A percentile compares a stretch with the other conserved stretches of the same genome.
These are phyloP conservation scores for Hansenula anomala DNA, from an alignment of 1,139 yeast genomes.

Conservation along the genomic window DNA sequence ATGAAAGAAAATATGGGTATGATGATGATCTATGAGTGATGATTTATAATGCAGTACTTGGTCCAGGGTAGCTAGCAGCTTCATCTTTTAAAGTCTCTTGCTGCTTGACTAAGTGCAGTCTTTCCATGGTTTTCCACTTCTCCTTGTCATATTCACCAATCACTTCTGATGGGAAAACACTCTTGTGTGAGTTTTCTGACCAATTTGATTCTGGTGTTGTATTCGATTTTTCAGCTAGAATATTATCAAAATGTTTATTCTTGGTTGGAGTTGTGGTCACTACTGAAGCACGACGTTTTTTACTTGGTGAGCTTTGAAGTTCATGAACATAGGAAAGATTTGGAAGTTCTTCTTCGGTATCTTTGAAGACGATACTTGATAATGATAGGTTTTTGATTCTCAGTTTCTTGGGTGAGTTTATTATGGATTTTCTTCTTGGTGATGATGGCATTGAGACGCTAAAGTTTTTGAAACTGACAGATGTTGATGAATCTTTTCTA, in stretches of 20 bases:
- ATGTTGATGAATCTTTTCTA: slow-evolving; percentile 17
- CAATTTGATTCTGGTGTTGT: slow-evolving; percentile 30
- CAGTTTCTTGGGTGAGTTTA: slow-evolving; percentile 15
- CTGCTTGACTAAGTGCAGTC: slow-evolving; percentile 15
- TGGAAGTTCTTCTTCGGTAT: slow-evolving; percentile 12
- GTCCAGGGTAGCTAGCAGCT: no score
- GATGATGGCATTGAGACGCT: slow-evolving; percentile 16
- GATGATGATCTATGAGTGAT: no score
- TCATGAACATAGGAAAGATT: slow-evolving; percentile 30
- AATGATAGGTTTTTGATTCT: slow-evolving; percentile 17
- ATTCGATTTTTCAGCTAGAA: background rate
- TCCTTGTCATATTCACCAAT: slow-evolving; percentile 63
- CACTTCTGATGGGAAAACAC: slow-evolving; percentile 53
- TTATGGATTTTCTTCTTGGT: slow-evolving; percentile 11
- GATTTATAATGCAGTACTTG: no score
- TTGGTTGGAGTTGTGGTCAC: slow-evolving; percentile 2
- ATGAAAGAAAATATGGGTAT: background rate
- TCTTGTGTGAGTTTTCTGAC: slow-evolving; percentile 37
- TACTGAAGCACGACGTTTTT: slow-evolving; percentile 2
- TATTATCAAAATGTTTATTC: background rate
- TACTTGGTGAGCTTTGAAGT: slow-evolving; percentile 22
- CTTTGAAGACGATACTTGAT: slow-evolving; percentile 21
- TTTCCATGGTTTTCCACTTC: slow-evolving; percentile 54
- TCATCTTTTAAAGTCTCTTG: no score
- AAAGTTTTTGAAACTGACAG: slow-evolving; percentile 7